Evolutionary conservation across 331 rosid genomes (phyloP), one percentile per base, ranked within the genome.

Genomic region (Dryas integrifolia): DNA sequence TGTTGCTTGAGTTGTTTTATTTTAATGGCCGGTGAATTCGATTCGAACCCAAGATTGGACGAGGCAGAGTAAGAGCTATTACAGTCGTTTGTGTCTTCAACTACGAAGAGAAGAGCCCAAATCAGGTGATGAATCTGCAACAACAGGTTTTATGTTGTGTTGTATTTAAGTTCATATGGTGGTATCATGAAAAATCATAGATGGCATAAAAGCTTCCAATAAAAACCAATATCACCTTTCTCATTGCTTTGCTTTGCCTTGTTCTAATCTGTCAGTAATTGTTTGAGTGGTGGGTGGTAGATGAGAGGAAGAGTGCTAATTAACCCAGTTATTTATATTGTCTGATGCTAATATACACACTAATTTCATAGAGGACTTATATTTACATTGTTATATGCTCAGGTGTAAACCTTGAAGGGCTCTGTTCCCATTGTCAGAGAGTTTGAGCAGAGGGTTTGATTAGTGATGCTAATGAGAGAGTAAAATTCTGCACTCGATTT

Each of bases 391-490:
- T 69, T 80, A 60, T 80, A 65, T 80, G 65, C 80, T 70, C 83
- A 77, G 81, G 86, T 82, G 58, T 58, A 82, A 68, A 78, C 66
- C 78, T 44, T 70, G 71, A 55, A 16, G 83, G 79, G n/a, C 69
- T 65, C 76, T 55, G 61, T 77, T 55, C 69, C 44, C 14, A 45
- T 53, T 70, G 72, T 69, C 72, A 46, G 60, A 55, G 77, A 47
- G 48, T 30, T 30, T 30, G 35, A 30, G 35, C 35, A 30, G 35
- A 30, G 35, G 35, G 35, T 30, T 30, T 30, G 35, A 30, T 30
- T 30, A 30, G 35, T 30, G 35, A 30, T 30, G 35, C 35, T 30
- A 30, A 30, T 30, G 35, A 30, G 35, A 30, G 35, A 30, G 35
- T 30, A 30, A 30, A 30, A 30, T 80, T 82, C 60, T 71, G 57